Conservation (phyloP, 768 basidiomycete genomes). For the Artomyces pyxidatus region DNA sequence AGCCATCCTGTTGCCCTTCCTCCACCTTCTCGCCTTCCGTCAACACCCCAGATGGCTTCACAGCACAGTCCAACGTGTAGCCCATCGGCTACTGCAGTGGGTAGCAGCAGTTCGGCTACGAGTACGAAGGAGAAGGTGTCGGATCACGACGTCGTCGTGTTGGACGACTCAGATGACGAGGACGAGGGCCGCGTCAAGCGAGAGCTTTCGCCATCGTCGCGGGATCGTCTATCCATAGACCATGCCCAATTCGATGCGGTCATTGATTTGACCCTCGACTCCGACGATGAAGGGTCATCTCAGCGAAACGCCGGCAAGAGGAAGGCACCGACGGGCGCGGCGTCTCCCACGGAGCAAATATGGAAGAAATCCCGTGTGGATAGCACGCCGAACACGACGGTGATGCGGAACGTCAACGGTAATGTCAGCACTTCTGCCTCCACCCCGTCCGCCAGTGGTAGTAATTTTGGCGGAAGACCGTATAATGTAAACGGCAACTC, state of each 20-base stretch:
- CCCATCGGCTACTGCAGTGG: conserved; percentile 16
- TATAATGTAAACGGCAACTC: conserved; percentile 10
- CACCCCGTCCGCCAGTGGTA: conserved; percentile 6
- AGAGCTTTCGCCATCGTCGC: conserved; percentile 61
- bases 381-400: conserved; percentile 10
- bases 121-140: conserved; percentile 35
- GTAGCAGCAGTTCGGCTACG: conserved; percentile 21
- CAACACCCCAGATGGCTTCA: conserved; percentile 10
- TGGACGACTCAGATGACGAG: conserved; percentile 71
- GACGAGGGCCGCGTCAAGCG: conserved; percentile 69
- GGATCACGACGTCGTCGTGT: conserved; percentile 43
- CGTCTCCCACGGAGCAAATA: conserved; percentile 53
- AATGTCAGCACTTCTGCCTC: conserved; percentile 12
- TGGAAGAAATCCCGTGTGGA: conserved; percentile 63
- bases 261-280: conserved; percentile 80
- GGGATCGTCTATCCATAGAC: conserved; percentile 14
- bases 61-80: conserved; percentile 12
- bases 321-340: conserved; percentile 40
- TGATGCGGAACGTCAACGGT: conserved; percentile 8
- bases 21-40: conserved; percentile 20
- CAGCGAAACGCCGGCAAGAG: conserved; percentile 49
- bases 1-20: conserved; percentile 25
- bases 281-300: conserved; percentile 55
- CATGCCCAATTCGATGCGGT: conserved; percentile 32
- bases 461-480: conserved; percentile 12